phyloP scores from a whole-genome alignment of 352 stramenopile species.

The Aphanomyces euteiches region DNA sequence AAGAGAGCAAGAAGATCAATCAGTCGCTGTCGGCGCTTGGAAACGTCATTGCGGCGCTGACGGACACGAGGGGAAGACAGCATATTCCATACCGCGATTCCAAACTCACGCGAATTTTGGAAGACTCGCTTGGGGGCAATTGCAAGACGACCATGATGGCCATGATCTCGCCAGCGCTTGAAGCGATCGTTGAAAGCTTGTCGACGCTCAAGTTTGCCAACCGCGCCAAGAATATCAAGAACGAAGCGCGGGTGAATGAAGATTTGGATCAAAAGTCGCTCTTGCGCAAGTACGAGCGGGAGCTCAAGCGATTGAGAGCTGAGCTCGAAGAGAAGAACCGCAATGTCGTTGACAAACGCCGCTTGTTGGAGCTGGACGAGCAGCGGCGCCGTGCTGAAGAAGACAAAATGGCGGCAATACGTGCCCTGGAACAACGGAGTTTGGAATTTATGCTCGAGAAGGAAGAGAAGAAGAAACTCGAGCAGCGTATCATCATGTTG shows the following conservation, averaged over 20 bases:
- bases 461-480: slow-evolving; percentile 93
- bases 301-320: slow-evolving; percentile 88
- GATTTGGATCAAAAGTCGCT: slow-evolving; percentile 92
- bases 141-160: slow-evolving; percentile 97
- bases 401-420: slow-evolving; percentile 94
- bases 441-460: slow-evolving; percentile 94
- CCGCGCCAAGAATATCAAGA: slow-evolving; percentile 91
- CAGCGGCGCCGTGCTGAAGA: slow-evolving; percentile 86
- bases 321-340: slow-evolving; percentile 90
- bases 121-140: slow-evolving; percentile 86
- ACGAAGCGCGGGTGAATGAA: slow-evolving; percentile 87
- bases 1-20: slow-evolving; percentile 93
- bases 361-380: slow-evolving; percentile 87
- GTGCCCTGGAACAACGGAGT: slow-evolving; percentile 86
- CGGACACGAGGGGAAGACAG: slow-evolving; percentile 75
- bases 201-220: slow-evolving; percentile 94
- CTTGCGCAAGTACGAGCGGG: slow-evolving; percentile 92
- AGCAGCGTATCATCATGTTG: slow-evolving; percentile 89
- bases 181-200: slow-evolving; percentile 87
- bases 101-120: slow-evolving; percentile 91
- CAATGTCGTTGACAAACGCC: slow-evolving; percentile 91
- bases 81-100: slow-evolving; percentile 93
- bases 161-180: slow-evolving; percentile 90
- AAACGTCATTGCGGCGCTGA: slow-evolving; percentile 89
- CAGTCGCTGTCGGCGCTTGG: slow-evolving; percentile 86